Conservation (phyloP, 2,329 filamentous ascomycete genomes). For the Ploettnerulaceae sp. region DNA sequence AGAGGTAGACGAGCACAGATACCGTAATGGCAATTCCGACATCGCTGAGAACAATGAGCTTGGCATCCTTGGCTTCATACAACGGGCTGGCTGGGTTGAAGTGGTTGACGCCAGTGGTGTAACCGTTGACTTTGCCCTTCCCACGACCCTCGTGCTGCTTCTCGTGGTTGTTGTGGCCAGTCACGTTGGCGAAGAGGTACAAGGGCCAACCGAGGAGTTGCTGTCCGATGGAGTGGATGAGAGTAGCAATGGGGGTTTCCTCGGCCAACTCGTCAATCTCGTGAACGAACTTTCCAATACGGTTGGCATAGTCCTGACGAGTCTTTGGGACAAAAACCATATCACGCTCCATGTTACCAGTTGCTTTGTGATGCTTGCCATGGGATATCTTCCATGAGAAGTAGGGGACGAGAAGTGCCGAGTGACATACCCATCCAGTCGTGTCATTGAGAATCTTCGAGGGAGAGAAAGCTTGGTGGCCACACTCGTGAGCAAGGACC, state of each 20-base stretch:
- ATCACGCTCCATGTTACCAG: conserved; percentile 92
- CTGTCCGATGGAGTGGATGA: conserved; percentile 69
- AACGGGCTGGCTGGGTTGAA: conserved; percentile 84
- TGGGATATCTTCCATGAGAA: conserved; percentile 99
- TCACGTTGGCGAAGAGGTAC: conserved; percentile 89
- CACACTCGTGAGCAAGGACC: conserved; percentile 97
- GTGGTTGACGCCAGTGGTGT: conserved; percentile 82
- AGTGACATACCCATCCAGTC: conserved; percentile 89
- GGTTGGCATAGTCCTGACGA: conserved; percentile 71
- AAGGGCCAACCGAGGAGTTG: conserved; percentile 90
- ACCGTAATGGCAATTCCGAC: conserved; percentile 64
- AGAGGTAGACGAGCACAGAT: conserved; percentile 55
- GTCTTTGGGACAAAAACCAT: conserved; percentile 99
- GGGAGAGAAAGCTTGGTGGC: conserved; percentile 93
- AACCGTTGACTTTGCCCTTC: conserved; percentile 84
- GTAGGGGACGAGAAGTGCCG: conserved; percentile 84
- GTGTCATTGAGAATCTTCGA: conserved; percentile 87
- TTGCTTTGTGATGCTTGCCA: conserved; percentile 99
- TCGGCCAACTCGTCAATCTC: conserved; percentile 86
- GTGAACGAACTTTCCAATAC: conserved; percentile 68
- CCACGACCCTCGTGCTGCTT: conserved; percentile 89
- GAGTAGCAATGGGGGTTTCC: conserved; percentile 85
- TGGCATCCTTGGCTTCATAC: conserved; percentile 86
- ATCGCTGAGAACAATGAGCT: conserved; percentile 82
- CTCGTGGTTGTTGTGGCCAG: conserved; percentile 92